Conservation (phyloP, 2,329 filamentous ascomycete genomes). For the Ceratocystis diversiconidia region DNA sequence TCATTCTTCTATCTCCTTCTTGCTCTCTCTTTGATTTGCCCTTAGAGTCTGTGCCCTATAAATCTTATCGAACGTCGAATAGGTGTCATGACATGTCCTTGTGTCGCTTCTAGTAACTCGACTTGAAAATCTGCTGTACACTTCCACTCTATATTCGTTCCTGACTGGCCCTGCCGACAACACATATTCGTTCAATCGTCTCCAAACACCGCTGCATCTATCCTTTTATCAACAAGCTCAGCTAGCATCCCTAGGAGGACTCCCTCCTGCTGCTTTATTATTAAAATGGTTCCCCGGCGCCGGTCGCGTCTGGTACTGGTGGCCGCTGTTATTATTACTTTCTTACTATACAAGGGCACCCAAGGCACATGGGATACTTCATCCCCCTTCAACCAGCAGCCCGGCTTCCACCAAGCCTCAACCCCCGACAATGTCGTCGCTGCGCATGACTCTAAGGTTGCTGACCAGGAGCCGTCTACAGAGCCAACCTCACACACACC, state of each 20-base stretch:
- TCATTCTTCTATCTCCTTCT: neutral
- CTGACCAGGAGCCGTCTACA: neutral
- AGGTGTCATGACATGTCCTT: neutral
- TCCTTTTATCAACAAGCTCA: neutral
- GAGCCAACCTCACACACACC: neutral
- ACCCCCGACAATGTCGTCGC: neutral
- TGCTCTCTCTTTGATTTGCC: neutral
- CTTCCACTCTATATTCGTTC: neutral
- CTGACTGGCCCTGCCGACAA: neutral
- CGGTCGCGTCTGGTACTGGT: slow-evolving; percentile 47
- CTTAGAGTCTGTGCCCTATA: neutral
- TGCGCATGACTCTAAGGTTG: neutral
- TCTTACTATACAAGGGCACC: slow-evolving; percentile 39
- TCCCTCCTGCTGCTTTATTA: neutral
- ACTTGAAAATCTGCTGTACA: neutral
- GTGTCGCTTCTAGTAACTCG: neutral
- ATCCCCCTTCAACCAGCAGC: slow-evolving; percentile 7
- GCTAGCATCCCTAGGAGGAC: neutral
- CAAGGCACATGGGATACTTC: slow-evolving; percentile 26
- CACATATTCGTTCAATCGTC: neutral
- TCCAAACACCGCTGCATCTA: neutral
- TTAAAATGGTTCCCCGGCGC: slow-evolving; percentile 33
- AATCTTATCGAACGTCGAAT: neutral
- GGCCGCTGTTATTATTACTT: slow-evolving; percentile 39
- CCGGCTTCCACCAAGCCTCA: neutral